Evolutionary conservation across 2,329 filamentous ascomycete genomes (phyloP), one percentile per base, ranked within the genome.

Genomic region (Apiospora pterosperma): DNA sequence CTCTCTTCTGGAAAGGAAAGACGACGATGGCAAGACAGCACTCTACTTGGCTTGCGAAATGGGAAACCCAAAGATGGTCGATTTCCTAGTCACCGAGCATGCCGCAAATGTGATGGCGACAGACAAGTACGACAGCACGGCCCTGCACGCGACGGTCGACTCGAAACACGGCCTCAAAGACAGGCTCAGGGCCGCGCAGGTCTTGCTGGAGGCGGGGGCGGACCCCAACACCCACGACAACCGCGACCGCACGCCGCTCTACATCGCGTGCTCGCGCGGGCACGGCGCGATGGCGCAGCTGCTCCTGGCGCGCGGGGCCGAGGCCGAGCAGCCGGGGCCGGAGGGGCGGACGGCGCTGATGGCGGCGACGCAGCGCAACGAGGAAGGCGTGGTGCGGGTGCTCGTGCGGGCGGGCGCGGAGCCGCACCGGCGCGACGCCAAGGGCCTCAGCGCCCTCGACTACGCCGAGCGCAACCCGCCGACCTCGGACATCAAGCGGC

Each of bases 301-400:
- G 7, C 59, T 61, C 2, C 36, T 61, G 1, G 36, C 23, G 5
- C 10, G 23, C 39, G 16, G 12, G 2, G 36, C 59, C 0, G 21
- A 41, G 0, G 25, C 28, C 59, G 6, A 61, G 28, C 23, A 5
- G 7, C 23, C 8, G 1, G 59, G 59, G 2, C 36, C 19, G 11
- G 28, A 19, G 6, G 36, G 11, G 0, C 21, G 12, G 23, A 61
- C 59, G 7, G 36, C 59, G 23, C 36, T 61, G 3, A 61, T 61
- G 5, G 36, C 5, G 16, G 59, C 59, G 7, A 61, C 59, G 36
- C 8, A 10, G 3, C 36, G 23, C 14, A 38, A 21, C 6, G 23
- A 41, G n/a, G 23, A 2, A 0, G 14, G 7, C 1, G n/a, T 41
- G 1, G 59, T 61, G 7, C 1, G 0, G 0, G 39, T 1, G 36